A percentile compares a stretch with the other conserved stretches of the same genome.
Evolutionary conservation across 441 rosid species (phyloP).

Genomic region (Geranium incanum): DNA sequence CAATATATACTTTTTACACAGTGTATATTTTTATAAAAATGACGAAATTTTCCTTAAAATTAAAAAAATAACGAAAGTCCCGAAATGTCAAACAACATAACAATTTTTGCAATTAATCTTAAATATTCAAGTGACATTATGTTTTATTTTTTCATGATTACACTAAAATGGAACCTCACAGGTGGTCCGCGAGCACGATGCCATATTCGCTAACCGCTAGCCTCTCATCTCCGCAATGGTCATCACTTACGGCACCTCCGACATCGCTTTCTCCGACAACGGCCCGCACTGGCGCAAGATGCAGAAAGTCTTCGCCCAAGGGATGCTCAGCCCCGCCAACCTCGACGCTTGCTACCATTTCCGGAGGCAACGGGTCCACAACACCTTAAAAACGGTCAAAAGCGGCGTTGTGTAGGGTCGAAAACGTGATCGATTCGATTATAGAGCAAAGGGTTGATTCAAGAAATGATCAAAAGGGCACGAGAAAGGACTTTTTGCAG

Average conservation of each 20-base stretch:
- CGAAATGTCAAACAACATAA: too few species aligned
- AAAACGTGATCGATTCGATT: constrained; percentile 19
- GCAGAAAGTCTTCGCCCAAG: constrained; percentile 25
- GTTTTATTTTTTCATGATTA: too few species aligned
- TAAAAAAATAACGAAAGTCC: too few species aligned
- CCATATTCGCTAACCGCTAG: constrained; percentile 28
- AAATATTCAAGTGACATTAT: too few species aligned
- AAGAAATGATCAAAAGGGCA: constrained; percentile 3
- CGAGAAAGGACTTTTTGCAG: constrained; percentile 27
- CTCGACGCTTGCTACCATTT: constrained; percentile 30
- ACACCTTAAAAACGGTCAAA: constrained; percentile 22
- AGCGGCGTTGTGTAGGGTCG: constrained; percentile 3
- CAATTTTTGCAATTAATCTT: too few species aligned
- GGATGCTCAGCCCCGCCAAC: constrained; percentile 32
- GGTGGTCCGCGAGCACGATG: constrained; percentile 31
- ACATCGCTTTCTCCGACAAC: constrained; percentile 28
- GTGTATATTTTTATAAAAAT: too few species aligned
- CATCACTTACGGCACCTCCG: constrained; percentile 27
- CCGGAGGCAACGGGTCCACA: constrained; percentile 22
- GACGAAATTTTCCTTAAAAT: too few species aligned
- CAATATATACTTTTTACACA: too few species aligned
- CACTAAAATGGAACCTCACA: too few species aligned
- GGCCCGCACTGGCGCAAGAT: constrained; percentile 36
- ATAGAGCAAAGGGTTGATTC: constrained; percentile 14
- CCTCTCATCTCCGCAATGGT: constrained; percentile 19